A percentile compares a stretch with the other conserved stretches of the same genome.
Conservation (phyloP, 148 eudicot genomes). For the Mesembryanthemum crystallinum region DNA sequence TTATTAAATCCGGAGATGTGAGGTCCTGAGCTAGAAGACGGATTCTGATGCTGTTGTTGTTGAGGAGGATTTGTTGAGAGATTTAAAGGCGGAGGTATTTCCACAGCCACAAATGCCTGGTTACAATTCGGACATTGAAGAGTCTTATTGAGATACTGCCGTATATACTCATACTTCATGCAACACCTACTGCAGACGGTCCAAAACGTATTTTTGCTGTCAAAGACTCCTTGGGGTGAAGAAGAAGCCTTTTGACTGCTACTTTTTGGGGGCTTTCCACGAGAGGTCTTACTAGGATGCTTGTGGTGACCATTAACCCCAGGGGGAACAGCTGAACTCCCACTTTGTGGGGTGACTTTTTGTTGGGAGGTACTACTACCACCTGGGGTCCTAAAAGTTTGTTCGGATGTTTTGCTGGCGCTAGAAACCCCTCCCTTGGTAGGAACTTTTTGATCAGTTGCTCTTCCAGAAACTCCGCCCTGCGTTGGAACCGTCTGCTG, state of each 20-base stretch:
- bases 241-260: conserved; percentile 26
- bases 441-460: conserved; percentile 34
- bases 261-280: conserved; percentile 33
- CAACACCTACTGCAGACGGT: conserved; percentile 69
- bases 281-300: conserved; percentile 26
- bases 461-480: conserved; percentile 11
- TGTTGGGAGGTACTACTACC: conserved; percentile 39
- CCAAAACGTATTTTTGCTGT: conserved; percentile 73
- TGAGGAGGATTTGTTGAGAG: conserved; percentile 29
- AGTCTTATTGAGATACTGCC: conserved; percentile 53
- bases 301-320: conserved; percentile 49
- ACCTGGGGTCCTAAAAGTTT: conserved; percentile 13
- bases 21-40: conserved; percentile 27
- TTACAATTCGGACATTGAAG: conserved; percentile 76
- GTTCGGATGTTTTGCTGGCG: conserved; percentile 16
- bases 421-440: conserved; percentile 32
- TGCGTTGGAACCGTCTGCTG: conserved; percentile 23
- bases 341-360: conserved; percentile 36
- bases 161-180: conserved; percentile 83
- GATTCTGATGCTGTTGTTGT: conserved; percentile 34
- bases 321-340: conserved; percentile 35
- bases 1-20: conserved; percentile 10
- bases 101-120: conserved; percentile 52
- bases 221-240: conserved; percentile 33
- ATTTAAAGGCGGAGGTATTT: conserved; percentile 60